Conservation (phyloP, 768 basidiomycete species). For the Cubamyces lactineus region DNA sequence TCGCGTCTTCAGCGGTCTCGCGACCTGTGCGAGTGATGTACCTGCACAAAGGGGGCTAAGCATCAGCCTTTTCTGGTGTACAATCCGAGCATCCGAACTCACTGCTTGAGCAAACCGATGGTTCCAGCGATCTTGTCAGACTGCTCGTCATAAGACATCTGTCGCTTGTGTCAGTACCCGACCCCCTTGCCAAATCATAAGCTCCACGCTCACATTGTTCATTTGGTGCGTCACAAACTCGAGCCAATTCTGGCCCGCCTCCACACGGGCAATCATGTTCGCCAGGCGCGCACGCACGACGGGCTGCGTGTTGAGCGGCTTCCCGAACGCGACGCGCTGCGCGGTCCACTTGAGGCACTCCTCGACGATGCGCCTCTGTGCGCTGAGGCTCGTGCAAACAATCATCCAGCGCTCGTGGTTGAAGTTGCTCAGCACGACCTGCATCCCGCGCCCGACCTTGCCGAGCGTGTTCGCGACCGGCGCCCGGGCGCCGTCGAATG, state of each 20-base stretch:
- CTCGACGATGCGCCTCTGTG: slow-evolving; percentile 83
- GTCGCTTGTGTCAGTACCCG: not conserved
- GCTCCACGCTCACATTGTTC: slow-evolving; percentile 62
- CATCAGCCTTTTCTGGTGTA: slow-evolving; percentile 5
- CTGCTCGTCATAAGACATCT: slow-evolving; percentile 89
- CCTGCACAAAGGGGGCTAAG: slow-evolving; percentile 39
- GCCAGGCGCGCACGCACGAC: slow-evolving; percentile 90
- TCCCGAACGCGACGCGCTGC: slow-evolving; percentile 90
- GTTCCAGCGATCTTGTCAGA: slow-evolving; percentile 86
- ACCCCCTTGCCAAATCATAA: not conserved
- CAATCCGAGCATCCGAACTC: slow-evolving; percentile 32
- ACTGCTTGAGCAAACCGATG: slow-evolving; percentile 90
- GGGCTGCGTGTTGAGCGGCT: slow-evolving; percentile 77
- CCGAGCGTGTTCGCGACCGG: slow-evolving; percentile 90
- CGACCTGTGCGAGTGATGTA: slow-evolving; percentile 68
- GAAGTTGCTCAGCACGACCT: slow-evolving; percentile 82
- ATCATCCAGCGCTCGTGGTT: slow-evolving; percentile 95
- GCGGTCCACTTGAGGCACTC: slow-evolving; percentile 94
- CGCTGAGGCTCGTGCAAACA: slow-evolving; percentile 64
- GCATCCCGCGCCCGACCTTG: slow-evolving; percentile 79
- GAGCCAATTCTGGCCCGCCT: slow-evolving; percentile 85
- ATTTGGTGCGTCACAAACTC: slow-evolving; percentile 91
- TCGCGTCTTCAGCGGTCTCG: slow-evolving; percentile 75
- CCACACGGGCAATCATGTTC: slow-evolving; percentile 87
- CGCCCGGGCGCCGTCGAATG: slow-evolving; percentile 79